Percentiles rank a stretch among this genome's conserved stretches.
These are phyloP conservation scores for Chrysoporthe austroafricana DNA, from an alignment of 2,329 filamentous ascomycete species.

Conservation along the genomic window DNA sequence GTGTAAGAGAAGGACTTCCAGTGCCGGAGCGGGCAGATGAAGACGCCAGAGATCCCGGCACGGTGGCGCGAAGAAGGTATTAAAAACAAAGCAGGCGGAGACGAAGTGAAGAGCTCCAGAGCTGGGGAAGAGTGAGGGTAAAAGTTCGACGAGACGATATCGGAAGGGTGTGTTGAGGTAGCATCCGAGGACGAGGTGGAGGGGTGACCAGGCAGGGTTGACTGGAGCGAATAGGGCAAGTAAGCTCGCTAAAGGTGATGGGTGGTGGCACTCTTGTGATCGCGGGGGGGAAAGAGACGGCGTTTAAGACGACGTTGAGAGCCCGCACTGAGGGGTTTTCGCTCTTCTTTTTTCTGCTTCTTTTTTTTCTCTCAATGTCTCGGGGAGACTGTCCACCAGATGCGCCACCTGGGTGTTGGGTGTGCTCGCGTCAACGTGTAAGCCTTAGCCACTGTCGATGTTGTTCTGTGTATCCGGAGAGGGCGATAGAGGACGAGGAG, in stretches of 20 bases:
- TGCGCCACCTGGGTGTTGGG: constrained; percentile 1
- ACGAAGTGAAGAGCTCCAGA: constrained; percentile 16
- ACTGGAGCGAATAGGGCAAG: constrained; percentile 23
- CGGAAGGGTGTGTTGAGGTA: constrained; percentile 28
- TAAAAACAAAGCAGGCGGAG: constrained; percentile 6
- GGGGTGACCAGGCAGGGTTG: constrained; percentile 23
- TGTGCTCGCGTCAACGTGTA: constrained; percentile 3
- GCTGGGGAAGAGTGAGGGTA: constrained; percentile 15
- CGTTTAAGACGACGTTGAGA: constrained; percentile 22
- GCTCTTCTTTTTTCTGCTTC: not conserved
- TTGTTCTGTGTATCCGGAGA: not conserved
- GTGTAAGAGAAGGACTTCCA: constrained; percentile 17
- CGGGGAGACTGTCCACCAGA: constrained; percentile 1
- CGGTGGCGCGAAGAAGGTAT: constrained; percentile 19
- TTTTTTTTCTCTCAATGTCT: not conserved
- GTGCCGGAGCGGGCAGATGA: constrained; percentile 18
- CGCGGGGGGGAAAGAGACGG: constrained; percentile 22
- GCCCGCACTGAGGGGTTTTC: constrained; percentile 5
- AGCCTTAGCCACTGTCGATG: not conserved
- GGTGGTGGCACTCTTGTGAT: constrained; percentile 26
- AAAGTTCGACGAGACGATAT: constrained; percentile 27
- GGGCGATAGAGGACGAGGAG: not conserved
- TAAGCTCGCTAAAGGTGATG: constrained; percentile 30
- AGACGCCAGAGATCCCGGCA: constrained; percentile 13
- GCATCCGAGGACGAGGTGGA: constrained; percentile 24